phyloP scores from a whole-genome alignment of 2,329 filamentous ascomycete species.

The Fusarium citri region DNA sequence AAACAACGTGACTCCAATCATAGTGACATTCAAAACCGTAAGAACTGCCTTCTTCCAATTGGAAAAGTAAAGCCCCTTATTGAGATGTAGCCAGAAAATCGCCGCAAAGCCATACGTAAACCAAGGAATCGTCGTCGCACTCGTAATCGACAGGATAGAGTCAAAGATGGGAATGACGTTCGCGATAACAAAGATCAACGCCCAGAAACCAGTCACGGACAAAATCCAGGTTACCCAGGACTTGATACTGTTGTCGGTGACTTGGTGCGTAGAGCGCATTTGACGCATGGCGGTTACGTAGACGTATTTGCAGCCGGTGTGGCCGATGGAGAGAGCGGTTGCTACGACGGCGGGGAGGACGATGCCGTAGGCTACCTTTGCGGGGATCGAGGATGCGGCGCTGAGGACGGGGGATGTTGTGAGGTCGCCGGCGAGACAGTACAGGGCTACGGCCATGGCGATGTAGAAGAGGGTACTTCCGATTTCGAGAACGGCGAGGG shows the following conservation, averaged over 20 bases:
- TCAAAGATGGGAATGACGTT: constrained; percentile 48
- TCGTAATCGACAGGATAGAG: constrained; percentile 45
- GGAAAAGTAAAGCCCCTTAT: constrained; percentile 29
- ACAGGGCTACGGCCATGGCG: constrained; percentile 40
- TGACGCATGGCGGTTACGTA: constrained; percentile 34
- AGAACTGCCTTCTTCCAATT: constrained; percentile 38
- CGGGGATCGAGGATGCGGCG: constrained; percentile 35
- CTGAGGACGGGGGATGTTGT: constrained; percentile 42
- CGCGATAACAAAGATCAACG: constrained; percentile 43
- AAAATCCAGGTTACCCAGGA: constrained; percentile 46
- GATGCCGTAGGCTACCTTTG: constrained; percentile 46
- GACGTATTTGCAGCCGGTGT: constrained; percentile 46
- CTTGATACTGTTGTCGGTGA: constrained; percentile 38
- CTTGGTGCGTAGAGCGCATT: constrained; percentile 34
- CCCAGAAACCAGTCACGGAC: constrained; percentile 40
- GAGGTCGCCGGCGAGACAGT: constrained; percentile 42
- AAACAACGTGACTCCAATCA: constrained; percentile 39
- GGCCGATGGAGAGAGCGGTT: constrained; percentile 41
- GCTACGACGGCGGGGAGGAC: constrained; percentile 42
- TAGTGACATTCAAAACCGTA: constrained; percentile 34
- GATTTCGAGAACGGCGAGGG: constrained; percentile 38
- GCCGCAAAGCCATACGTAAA: constrained; percentile 44
- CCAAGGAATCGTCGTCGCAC: constrained; percentile 44
- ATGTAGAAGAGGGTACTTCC: constrained; percentile 44
- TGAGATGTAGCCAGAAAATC: constrained; percentile 45